Evolutionary conservation across 208 protist species (phyloP).

Genomic region (Wallacemonas rigidus): DNA sequence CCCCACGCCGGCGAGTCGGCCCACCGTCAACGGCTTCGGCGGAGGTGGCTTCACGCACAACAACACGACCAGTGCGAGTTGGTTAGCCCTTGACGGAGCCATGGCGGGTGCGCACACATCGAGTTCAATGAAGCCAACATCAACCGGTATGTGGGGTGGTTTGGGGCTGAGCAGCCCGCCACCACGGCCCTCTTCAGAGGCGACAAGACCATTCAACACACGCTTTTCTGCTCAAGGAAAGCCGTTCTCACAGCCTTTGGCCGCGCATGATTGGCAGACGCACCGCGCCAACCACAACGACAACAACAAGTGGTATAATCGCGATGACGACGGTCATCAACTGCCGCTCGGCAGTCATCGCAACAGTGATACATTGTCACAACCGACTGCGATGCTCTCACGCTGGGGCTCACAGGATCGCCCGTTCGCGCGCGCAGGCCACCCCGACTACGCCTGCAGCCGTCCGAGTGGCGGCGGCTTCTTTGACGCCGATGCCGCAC

Average conservation of each 20-base stretch:
- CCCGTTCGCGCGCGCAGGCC: too few relatives aligned
- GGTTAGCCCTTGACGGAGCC: background rate
- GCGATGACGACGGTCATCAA: constrained; percentile 4
- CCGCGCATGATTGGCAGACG: background rate
- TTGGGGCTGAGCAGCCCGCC: background rate
- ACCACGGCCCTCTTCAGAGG: background rate
- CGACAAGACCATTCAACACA: too few relatives aligned
- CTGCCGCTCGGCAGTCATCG: too few relatives aligned
- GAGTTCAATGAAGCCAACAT: too few relatives aligned
- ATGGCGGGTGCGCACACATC: too few relatives aligned
- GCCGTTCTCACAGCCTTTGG: background rate
- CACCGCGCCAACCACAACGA: background rate
- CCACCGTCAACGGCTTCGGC: constrained; percentile 1
- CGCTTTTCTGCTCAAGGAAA: background rate
- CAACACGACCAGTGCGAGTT: constrained; percentile 11
- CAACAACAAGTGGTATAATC: background rate
- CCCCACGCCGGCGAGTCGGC: background rate
- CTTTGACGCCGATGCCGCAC: constrained; percentile 1
- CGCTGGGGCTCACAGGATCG: background rate
- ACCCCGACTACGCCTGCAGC: background rate
- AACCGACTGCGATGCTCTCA: too few relatives aligned
- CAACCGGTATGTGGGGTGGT: background rate
- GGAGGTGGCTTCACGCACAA: background rate
- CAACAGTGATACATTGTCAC: too few relatives aligned
- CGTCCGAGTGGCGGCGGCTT: background rate